Evolutionary conservation across 139 green algal species (phyloP).

Genomic region (Parachlorella kessleri): DNA sequence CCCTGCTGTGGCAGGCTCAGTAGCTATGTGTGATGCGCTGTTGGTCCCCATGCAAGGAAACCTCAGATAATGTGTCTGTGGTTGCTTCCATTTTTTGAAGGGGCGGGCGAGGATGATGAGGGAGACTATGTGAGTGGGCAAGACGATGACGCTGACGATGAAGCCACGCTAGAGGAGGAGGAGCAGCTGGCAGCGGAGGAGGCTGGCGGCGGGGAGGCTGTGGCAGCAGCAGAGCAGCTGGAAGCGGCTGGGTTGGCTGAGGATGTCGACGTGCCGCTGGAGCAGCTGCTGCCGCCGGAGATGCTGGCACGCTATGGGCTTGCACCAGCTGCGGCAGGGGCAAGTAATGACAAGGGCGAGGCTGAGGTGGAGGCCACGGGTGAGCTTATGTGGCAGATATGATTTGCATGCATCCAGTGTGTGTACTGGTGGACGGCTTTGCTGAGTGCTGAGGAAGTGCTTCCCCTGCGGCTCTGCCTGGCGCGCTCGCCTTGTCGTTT

Average conservation of each 20-base stretch:
- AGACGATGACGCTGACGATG: conserved; percentile 67
- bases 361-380: conserved; percentile 1
- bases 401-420: no score
- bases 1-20: no score
- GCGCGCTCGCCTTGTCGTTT: no score
- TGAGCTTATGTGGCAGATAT: no score
- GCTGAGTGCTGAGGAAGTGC: no score
- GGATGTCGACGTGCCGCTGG: conserved; percentile 87
- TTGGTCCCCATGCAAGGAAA: no score
- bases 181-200: conserved; percentile 56
- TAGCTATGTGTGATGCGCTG: no score
- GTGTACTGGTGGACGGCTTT: no score
- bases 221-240: conserved; percentile 26
- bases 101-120: no score
- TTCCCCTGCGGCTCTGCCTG: no score
- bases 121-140: conserved; percentile 26
- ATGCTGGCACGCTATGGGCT: conserved; percentile 65
- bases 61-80: no score
- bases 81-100: no score
- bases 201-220: conserved; percentile 8
- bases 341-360: neutral
- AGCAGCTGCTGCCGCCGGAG: conserved; percentile 60
- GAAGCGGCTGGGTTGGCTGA: conserved; percentile 77
- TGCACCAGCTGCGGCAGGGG: neutral
- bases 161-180: conserved; percentile 80